Evolutionary conservation across 352 stramenopile species (phyloP), one percentile per base, ranked within the genome.

Genomic region (Phytophthora colocasiae): DNA sequence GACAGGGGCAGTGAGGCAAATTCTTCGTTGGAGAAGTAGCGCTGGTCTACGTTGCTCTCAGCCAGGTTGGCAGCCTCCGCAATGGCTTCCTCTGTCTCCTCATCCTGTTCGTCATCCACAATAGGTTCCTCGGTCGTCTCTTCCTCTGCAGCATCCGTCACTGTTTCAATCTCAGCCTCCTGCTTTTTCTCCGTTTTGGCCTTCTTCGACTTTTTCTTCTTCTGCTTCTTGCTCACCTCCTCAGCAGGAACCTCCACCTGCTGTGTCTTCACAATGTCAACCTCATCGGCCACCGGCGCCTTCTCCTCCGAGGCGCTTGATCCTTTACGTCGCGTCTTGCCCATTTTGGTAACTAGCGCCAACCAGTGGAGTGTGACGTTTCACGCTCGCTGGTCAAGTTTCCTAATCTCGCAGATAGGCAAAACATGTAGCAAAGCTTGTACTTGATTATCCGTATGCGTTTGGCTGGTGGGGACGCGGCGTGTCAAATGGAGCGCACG

Each of bases 1-100:
- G 92, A 98, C 38, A 99, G 85, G 22, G 95, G 93, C 52, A 99
- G 70, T 15, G 91, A 95, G 19, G 80, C 71, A 70, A 99, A 99
- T 4, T 85, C 82, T 50, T 96, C 85, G 32, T 69, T 80, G 29
- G 89, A 96, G 65, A 97, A 97, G 79, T 98, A 98, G 17, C 80
- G 73, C 68, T 92, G 72, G 58, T 92, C 85, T 45, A 89, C 72
- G 15, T 29, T 69, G 19, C 72, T 71, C n/a, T 81, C 71, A 12
- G 70, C 67, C 4, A 68, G 48, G 36, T 71, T 74, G 14, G 74
- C 63, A 3, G 75, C 81, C 2, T 88, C 77, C 1, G 73, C 77
- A 1, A 90, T 75, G 8, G 81, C 81, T 51, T 85, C 71, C 54
- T 91, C 83, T 17, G 78, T 87, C 58, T 92, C 85, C 7, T 80